Evolutionary conservation across 768 basidiomycete genomes (phyloP).

Genomic region (Cyclocybe cylindracea): DNA sequence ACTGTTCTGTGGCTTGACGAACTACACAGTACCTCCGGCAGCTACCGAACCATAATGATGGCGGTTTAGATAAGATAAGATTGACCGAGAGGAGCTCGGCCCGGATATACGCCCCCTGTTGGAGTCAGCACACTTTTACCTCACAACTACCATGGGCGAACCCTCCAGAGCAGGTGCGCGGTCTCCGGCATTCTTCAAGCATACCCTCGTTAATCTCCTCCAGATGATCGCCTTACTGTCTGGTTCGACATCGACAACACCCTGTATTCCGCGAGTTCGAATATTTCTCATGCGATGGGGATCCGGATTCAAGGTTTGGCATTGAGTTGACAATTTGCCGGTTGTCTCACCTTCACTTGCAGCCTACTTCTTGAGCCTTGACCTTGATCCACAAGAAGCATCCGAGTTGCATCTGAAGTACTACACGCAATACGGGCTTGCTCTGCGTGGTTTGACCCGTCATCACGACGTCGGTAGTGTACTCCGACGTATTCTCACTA

Average conservation of each 20-base stretch:
- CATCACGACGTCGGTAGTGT: constrained; percentile 75
- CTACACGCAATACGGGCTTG: constrained; percentile 81
- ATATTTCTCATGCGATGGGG: constrained; percentile 80
- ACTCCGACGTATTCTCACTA: constrained; percentile 1
- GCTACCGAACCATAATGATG: constrained; percentile 27
- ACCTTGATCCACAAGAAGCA: constrained; percentile 68
- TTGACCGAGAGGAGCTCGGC: not conserved
- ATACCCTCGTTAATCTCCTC: too few relatives aligned
- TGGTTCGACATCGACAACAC: constrained; percentile 92
- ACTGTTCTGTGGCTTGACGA: constrained; percentile 40
- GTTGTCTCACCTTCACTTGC: not conserved
- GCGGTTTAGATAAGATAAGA: constrained; percentile 25
- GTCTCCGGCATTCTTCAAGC: too few relatives aligned
- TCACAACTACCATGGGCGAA: not conserved
- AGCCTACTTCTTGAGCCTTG: constrained; percentile 78
- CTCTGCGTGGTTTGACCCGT: constrained; percentile 72
- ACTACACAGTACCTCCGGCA: constrained; percentile 45
- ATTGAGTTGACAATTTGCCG: not conserved
- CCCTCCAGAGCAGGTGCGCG: not conserved
- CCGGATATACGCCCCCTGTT: not conserved
- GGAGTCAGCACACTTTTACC: not conserved
- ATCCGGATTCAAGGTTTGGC: constrained; percentile 70
- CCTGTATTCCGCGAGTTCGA: constrained; percentile 74
- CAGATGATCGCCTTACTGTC: constrained; percentile 61
- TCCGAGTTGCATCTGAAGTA: constrained; percentile 69